Conservation (phyloP, 345 rosid species). For the Hibiscus syriacus region DNA sequence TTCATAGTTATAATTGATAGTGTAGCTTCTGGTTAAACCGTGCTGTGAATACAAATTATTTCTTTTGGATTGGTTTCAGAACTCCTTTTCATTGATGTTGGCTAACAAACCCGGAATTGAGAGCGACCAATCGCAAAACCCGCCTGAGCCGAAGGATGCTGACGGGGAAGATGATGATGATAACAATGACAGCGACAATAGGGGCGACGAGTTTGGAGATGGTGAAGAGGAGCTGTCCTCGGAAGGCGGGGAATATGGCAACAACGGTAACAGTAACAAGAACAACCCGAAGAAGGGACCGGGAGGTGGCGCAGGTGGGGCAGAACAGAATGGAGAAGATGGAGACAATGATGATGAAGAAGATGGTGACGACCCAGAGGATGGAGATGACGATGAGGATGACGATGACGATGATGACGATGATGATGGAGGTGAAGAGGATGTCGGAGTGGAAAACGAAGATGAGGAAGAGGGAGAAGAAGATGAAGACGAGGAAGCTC, state of each 20-base stretch:
- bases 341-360: slow-evolving; percentile 33
- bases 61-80: slow-evolving; percentile 25
- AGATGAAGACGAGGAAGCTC: slow-evolving; percentile 65
- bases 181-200: slow-evolving; percentile 11
- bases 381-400: neutral
- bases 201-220: slow-evolving; percentile 36
- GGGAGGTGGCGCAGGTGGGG: slow-evolving; percentile 30
- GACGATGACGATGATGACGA: slow-evolving; percentile 15
- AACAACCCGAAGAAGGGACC: slow-evolving; percentile 43
- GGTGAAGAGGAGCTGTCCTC: slow-evolving; percentile 48
- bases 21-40: neutral
- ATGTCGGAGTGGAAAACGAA: slow-evolving; percentile 31
- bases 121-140: slow-evolving; percentile 24
- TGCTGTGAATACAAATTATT: neutral
- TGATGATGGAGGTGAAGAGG: slow-evolving; percentile 5
- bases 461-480: slow-evolving; percentile 58
- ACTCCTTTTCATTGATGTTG: slow-evolving; percentile 16
- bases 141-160: slow-evolving; percentile 45
- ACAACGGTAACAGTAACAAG: slow-evolving; percentile 29
- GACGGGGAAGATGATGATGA: slow-evolving; percentile 40
- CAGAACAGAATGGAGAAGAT: slow-evolving; percentile 33
- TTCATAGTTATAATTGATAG: neutral
- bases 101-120: slow-evolving; percentile 16
- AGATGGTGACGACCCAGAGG: slow-evolving; percentile 19
- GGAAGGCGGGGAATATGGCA: slow-evolving; percentile 36